Evolutionary conservation across 148 eudicot genomes (phyloP), one percentile per base, ranked within the genome.

Genomic region (Silene latifolia): DNA sequence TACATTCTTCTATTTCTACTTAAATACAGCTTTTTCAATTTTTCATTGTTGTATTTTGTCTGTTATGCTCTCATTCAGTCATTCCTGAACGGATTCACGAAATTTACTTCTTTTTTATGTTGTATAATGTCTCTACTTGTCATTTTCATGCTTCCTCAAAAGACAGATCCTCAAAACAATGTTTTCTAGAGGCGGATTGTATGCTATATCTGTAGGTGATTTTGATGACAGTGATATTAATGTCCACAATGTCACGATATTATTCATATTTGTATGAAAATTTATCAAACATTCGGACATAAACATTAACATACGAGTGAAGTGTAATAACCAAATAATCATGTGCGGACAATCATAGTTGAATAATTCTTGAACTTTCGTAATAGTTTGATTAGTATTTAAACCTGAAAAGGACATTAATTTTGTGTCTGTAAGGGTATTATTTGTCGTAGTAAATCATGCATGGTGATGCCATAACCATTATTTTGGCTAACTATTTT

Each of bases 1-100:
- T 95, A 90, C 61, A 73, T 74, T 15, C 69, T 63, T 42, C 46
- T 54, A 10, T 62, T 17, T 3, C 20, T 44, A 17, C 9, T 42
- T 5, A 0, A 18, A 14, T 29, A 12, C 9, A 5, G 8, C 44
- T 27, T 21, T 63, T 64, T 4, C 2, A 24, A 8, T 11, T 67
- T 14, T 4, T 29, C 1, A n/a, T 42, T 67, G 24, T 14, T 63
- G n/a, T 67, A 39, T 66, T 27, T 32, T 35, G 25, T n/a, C 10
- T 39, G 23, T 14, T 44, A 32, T 32, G 10, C 71, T 42, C 54
- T 42, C 53, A 42, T n/a, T n/a, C n/a, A n/a, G n/a, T n/a, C n/a
- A n/a, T 8, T 10, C 51, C 44, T n/a, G 14, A 17, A 7, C 44
- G 71, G 71, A n/a, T 67, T 67, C 14, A 6, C 71, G n/a, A 21